Base-by-base conservation (phyloP, 2,329 filamentous ascomycete genomes). In the Talaromyces sp. region DNA sequence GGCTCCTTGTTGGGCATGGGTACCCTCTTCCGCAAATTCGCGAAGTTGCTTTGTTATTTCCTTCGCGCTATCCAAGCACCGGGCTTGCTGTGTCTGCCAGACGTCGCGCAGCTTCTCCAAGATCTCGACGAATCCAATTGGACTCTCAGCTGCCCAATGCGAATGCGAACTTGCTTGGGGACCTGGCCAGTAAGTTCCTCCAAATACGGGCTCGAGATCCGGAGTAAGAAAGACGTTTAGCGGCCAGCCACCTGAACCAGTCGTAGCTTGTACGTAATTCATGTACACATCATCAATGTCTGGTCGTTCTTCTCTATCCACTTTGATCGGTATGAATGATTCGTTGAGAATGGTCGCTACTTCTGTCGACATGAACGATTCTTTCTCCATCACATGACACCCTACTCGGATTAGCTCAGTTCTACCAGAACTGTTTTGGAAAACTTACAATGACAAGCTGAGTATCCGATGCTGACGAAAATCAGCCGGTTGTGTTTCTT, bases 251-350 rank as follows among this genome's bases (percentile, higher is more conserved):
- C 93, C 94, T 1, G 87, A 89, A 22, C 91, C 93, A 66, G 90
- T 96, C 11, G 95, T 94, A 1, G 94, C 94, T 76, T 97, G 93
- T 47, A 97, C 90, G 77, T 97, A 99, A 80, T 97, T 97, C 92
- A 97, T 97, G 77, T 98, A 98, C 69, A 98, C 93, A 67, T 91
- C 89, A 74, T 99, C 95, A 69, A 98, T 88, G 74, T 98, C 93
- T 9, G 94, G 94, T 31, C 94, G 88, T 78, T 97, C 92, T 78
- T 99, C 95, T 66, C 93, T 88, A 78, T 99, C 95, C 73, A 98
- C 87, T 71, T 97, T 90, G 75, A 98, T 88, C 3, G 95, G 94
- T 52, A 99, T 87, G 76, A 98, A 99, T 65, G 87, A 86, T 67
- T 89, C 84, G 80, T 98, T 99, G 41, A 99, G 84, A 65, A 97